A percentile compares a stretch with the other conserved stretches of the same genome.
These are phyloP conservation scores for Wickerhamomyces strasburgensis DNA, from an alignment of 805 yeast genomes.

Conservation along the genomic window DNA sequence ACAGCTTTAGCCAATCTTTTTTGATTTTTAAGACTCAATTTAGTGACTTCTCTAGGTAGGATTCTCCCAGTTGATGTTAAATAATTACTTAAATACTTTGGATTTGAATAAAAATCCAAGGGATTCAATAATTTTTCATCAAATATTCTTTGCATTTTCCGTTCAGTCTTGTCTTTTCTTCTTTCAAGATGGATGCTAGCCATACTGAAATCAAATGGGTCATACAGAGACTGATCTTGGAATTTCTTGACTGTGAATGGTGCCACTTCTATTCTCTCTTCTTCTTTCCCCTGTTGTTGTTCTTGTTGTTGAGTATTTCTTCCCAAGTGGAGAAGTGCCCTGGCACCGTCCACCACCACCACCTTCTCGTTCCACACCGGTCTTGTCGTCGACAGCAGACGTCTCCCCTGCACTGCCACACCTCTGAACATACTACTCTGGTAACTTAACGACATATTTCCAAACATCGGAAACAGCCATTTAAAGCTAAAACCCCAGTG, in stretches of 20 bases:
- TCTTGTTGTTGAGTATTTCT: background rate
- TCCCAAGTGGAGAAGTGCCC: background rate
- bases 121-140: constrained; percentile 58
- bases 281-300: background rate
- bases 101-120: constrained; percentile 64
- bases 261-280: constrained; percentile 3
- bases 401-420: background rate
- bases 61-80: constrained; percentile 72
- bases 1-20: constrained; percentile 69
- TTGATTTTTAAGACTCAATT: constrained; percentile 63
- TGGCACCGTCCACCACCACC: background rate
- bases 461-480: background rate
- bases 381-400: background rate
- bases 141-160: constrained; percentile 28
- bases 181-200: constrained; percentile 50
- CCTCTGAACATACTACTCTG: background rate
- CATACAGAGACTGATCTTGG: constrained; percentile 53
- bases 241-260: constrained; percentile 40
- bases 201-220: constrained; percentile 75
- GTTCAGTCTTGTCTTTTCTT: constrained; percentile 24
- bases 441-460: background rate
- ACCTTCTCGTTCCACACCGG: background rate
- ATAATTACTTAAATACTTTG: constrained; percentile 61
- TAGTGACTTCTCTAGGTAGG: constrained; percentile 65
- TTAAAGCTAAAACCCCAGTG: background rate